These are phyloP conservation scores for Xylaria hypoxylon DNA, from an alignment of 2,329 filamentous ascomycete genomes.

Conservation along the genomic window DNA sequence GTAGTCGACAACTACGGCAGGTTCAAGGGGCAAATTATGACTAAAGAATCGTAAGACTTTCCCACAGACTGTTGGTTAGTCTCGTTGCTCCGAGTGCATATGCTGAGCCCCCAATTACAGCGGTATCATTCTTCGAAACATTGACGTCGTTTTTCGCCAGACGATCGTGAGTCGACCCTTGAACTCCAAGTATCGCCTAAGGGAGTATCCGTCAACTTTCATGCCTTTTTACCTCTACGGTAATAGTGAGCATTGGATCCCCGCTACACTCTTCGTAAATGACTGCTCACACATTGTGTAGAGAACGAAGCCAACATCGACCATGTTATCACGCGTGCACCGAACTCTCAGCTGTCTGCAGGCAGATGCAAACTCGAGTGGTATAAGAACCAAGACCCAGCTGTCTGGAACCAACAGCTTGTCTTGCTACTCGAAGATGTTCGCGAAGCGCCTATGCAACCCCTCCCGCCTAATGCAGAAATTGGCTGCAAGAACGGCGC, in stretches of 20 bases:
- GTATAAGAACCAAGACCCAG: conserved; percentile 29
- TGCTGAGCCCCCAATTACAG: conserved; percentile 26
- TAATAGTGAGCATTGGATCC: conserved; percentile 34
- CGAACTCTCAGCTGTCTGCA: conserved; percentile 55
- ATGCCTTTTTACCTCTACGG: conserved; percentile 62
- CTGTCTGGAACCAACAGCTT: conserved; percentile 38
- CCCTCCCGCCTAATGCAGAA: conserved; percentile 49
- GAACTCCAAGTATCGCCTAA: conserved; percentile 51
- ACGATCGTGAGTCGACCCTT: conserved; percentile 53
- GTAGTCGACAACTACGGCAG: conserved; percentile 42
- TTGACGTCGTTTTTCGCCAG: conserved; percentile 43
- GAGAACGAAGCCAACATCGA: conserved; percentile 54
- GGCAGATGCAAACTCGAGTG: conserved; percentile 42
- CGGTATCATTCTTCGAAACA: conserved; percentile 44
- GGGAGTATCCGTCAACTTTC: conserved; percentile 51
- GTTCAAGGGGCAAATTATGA: conserved; percentile 49
- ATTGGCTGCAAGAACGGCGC: conserved; percentile 47
- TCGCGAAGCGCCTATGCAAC: conserved; percentile 55
- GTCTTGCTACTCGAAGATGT: conserved; percentile 51
- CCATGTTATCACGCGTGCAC: conserved; percentile 57
- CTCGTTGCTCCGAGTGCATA: not conserved
- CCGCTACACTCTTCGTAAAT: not conserved
- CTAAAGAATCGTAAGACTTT: conserved; percentile 47
- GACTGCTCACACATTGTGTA: conserved; percentile 17
- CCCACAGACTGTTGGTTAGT: not conserved